Conservation (phyloP, 2,329 filamentous ascomycete genomes). For the Phyllosticta paracitricarpa region DNA sequence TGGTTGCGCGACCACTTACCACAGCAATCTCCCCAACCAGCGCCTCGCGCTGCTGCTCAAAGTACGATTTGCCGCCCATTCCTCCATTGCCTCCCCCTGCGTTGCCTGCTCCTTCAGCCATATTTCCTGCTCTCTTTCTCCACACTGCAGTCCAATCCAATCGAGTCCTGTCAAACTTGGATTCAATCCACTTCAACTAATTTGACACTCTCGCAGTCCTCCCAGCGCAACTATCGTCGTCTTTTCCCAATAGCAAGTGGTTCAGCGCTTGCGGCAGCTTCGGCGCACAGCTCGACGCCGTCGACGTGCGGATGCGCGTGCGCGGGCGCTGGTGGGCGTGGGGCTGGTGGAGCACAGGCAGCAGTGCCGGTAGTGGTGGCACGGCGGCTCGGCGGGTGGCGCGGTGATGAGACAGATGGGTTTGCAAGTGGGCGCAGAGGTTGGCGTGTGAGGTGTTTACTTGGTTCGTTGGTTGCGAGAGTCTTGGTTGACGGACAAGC, state of each 20-base stretch:
- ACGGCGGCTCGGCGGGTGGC: too few species aligned
- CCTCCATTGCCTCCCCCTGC: not conserved
- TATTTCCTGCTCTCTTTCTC: not conserved
- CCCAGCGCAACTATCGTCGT: not conserved
- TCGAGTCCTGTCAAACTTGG: not conserved
- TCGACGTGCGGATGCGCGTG: not conserved
- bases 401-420: too few species aligned
- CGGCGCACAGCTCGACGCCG: not conserved
- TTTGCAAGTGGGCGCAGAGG: too few species aligned
- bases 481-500: too few species aligned
- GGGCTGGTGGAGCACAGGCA: not conserved
- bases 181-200: not conserved
- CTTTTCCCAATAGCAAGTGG: not conserved
- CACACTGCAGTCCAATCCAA: too few species aligned
- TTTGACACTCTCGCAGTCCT: not conserved
- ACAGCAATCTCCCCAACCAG: conserved; percentile 64
- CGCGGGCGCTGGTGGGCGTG: not conserved
- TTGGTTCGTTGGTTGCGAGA: too few species aligned
- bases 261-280: not conserved
- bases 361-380: not conserved
- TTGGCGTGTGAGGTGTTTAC: too few species aligned
- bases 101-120: not conserved
- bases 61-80: conserved; percentile 42
- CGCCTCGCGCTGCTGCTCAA: conserved; percentile 65
- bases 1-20: conserved; percentile 31